Conservation (phyloP, 1,284 basidiomycete species). For the Lentinus polychrous region DNA sequence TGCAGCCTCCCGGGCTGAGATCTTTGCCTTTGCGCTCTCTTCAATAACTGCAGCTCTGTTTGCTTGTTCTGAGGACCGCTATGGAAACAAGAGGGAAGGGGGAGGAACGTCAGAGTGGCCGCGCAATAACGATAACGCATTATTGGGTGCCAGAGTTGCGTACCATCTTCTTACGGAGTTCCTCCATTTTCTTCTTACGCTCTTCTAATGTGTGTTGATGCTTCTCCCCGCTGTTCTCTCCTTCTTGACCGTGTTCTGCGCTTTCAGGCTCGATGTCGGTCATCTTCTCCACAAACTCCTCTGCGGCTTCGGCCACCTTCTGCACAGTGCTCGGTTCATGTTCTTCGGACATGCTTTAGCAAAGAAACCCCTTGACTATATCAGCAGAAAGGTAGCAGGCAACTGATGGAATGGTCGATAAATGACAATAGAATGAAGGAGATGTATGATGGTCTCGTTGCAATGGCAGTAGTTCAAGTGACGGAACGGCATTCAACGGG, state of each 20-base stretch:
- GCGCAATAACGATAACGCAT: too few species aligned
- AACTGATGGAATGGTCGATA: too few species aligned
- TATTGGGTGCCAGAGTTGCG: conserved; percentile 25
- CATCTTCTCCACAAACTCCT: conserved; percentile 25
- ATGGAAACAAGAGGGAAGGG: conserved; percentile 4
- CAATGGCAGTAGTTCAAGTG: too few species aligned
- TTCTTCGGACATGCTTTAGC: too few species aligned
- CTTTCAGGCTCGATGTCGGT: conserved; percentile 14
- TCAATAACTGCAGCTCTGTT: conserved; percentile 82
- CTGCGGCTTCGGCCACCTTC: conserved; percentile 19
- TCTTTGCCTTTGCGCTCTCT: conserved; percentile 72
- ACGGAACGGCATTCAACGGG: too few species aligned
- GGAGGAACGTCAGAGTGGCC: not conserved
- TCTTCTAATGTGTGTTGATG: conserved; percentile 55
- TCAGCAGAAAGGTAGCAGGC: too few species aligned
- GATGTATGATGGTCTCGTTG: too few species aligned
- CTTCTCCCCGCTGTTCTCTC: conserved; percentile 3
- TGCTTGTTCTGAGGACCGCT: conserved; percentile 73
- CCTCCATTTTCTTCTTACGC: conserved; percentile 69
- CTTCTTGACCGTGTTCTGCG: conserved; percentile 9
- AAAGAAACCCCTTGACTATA: too few species aligned
- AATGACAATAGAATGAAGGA: too few species aligned
- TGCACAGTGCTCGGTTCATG: conserved; percentile 7
- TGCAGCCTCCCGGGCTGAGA: conserved; percentile 70
- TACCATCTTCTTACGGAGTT: conserved; percentile 75